phyloP scores from a whole-genome alignment of 345 rosid species.

The Adansonia digitata region DNA sequence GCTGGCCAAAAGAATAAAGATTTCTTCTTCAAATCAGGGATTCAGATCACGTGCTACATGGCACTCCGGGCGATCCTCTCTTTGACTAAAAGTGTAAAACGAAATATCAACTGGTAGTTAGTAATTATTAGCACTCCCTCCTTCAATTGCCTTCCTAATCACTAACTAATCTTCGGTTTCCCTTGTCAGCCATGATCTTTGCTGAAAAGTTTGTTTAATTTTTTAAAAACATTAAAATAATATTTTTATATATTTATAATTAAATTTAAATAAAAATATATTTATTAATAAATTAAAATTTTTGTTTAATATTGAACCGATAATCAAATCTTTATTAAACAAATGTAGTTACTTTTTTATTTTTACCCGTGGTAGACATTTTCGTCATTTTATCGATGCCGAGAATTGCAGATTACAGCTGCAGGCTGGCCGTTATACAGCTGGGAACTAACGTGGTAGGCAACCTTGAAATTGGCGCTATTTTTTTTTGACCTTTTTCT shows the following conservation, averaged over 20 bases:
- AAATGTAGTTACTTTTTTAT: too few species aligned
- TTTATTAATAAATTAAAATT: too few species aligned
- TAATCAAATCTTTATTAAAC: too few species aligned
- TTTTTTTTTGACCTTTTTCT: not conserved
- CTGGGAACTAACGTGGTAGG: conserved; percentile 28
- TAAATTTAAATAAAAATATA: too few species aligned
- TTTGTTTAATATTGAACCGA: too few species aligned
- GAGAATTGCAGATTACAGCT: not conserved
- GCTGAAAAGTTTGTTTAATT: too few species aligned
- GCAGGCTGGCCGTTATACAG: conserved; percentile 8
- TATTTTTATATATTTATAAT: too few species aligned
- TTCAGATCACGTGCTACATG: conserved; percentile 37
- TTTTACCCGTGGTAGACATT: not conserved
- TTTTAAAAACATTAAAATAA: too few species aligned
- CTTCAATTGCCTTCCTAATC: conserved; percentile 11
- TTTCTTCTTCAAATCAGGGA: not conserved
- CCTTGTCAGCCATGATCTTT: too few species aligned
- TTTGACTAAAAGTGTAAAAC: conserved; percentile 36
- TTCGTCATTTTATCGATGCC: conserved; percentile 9
- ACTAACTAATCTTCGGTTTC: not conserved
- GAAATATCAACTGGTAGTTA: not conserved
- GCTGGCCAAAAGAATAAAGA: conserved; percentile 17
- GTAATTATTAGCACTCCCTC: conserved; percentile 3
- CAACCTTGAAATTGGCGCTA: conserved; percentile 27
- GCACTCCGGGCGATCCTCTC: conserved; percentile 27